Evolutionary conservation across 139 green algal species (phyloP).

Genomic region (Chlorella sp.): DNA sequence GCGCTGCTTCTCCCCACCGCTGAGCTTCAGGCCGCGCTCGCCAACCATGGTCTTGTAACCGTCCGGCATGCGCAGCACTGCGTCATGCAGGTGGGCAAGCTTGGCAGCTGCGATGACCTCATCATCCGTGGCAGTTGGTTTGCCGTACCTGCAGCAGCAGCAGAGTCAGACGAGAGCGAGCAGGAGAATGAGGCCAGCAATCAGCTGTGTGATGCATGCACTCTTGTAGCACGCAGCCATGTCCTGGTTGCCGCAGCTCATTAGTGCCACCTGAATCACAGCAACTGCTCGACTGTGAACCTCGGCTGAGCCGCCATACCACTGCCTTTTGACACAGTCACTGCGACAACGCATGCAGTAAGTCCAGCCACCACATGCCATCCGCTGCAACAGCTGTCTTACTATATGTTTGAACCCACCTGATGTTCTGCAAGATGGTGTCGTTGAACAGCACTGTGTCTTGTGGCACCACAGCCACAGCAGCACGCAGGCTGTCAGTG

Average conservation of each 20-base stretch:
- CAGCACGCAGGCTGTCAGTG: too few species aligned
- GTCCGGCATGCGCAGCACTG: conserved; percentile 58
- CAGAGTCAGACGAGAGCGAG: background rate
- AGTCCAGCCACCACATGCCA: too few species aligned
- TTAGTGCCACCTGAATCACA: too few species aligned
- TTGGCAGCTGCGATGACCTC: conserved; percentile 56
- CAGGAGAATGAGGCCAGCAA: background rate
- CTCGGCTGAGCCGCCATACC: too few species aligned
- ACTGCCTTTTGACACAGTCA: too few species aligned
- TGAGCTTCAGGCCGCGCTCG: conserved; percentile 85
- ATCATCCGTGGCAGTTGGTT: conserved; percentile 46
- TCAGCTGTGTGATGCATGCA: conserved; percentile 15
- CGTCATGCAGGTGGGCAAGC: conserved; percentile 41
- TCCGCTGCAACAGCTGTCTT: background rate
- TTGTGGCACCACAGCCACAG: conserved; percentile 88
- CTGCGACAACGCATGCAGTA: too few species aligned
- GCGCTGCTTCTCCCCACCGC: conserved; percentile 66
- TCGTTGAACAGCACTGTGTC: conserved; percentile 72
- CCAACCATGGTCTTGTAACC: conserved; percentile 60
- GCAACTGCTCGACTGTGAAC: too few species aligned
- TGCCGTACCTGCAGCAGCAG: conserved; percentile 52
- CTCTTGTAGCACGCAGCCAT: too few species aligned
- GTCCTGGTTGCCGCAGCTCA: too few species aligned
- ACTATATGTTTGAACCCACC: conserved; percentile 10
- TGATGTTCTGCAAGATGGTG: conserved; percentile 67